Evolutionary conservation across 2,329 filamentous ascomycete genomes (phyloP), one percentile per base, ranked within the genome.

Genomic region (Fonsecaea pugnacius): DNA sequence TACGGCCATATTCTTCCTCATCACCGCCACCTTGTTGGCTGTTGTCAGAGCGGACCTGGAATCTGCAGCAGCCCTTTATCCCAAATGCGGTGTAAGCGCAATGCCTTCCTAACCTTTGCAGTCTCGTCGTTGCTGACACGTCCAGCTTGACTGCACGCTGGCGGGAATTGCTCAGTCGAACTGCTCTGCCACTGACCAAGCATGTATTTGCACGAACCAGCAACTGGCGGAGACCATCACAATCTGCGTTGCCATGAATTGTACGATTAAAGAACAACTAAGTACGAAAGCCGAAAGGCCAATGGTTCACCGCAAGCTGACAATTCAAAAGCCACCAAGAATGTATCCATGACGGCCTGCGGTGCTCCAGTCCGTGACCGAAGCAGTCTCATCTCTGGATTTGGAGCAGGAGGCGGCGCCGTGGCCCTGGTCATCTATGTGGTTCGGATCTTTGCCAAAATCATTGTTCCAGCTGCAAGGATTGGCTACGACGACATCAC

Each of bases 401-500:
- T 73, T 9, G 78, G 75, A 33, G 70, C 78, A 8, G 71, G 68
- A 6, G 73, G 78, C 21, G 73, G 73, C 0, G 70, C 75, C 7
- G 56, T 78, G 4, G 76, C 77, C 18, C 65, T 77, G 0, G 14
- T 75, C 0, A 75, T 70, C 14, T 77, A 75, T 24, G 46, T 74
- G 14, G 63, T 77, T 14, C 75, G 79, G 7, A 69, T 80, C 48
- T 51, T 75, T 24, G 77, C 79, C 60, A 77, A 78, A 18, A 66
- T 76, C 0, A 72, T 72, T 3, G 73, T 70, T 16, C 70, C 73
- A 16, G 75, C 75, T 43, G 76, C 77, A 2, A 69, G 68, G 5
- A 74, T 80, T 54, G 77, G 78, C 7, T 73, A 70, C 71, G 79
- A 81, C 66, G 78, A 80, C 60, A 76, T 72, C 69, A 73, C 71